Conservation (phyloP, 1,284 basidiomycete genomes). For the Inonotus hispidus region DNA sequence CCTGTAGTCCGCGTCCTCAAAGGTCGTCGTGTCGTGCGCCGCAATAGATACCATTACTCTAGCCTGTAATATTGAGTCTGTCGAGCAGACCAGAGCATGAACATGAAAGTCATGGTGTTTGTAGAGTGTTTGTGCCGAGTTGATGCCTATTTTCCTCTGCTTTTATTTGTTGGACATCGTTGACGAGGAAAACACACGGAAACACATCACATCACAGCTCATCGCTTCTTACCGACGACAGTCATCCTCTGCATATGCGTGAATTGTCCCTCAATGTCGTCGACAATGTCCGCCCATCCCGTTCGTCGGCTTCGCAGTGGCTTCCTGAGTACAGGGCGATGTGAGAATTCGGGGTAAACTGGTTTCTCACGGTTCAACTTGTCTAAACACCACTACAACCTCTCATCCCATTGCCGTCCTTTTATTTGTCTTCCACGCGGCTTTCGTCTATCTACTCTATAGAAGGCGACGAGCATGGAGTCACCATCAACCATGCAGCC, state of each 20-base stretch:
- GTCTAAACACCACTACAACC: not conserved
- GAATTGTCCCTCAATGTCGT: not conserved
- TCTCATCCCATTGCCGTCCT: not conserved
- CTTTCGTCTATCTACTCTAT: not conserved
- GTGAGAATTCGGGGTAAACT: conserved; percentile 4
- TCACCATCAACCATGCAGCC: not conserved
- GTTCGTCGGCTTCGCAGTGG: not conserved
- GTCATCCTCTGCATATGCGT: not conserved
- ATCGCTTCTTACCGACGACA: not conserved
- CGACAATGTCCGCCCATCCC: conserved; percentile 3
- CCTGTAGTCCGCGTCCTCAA: too few species aligned
- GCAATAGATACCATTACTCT: too few species aligned
- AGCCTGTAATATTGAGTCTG: not conserved
- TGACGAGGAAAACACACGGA: conserved; percentile 9
- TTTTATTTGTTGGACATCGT: conserved; percentile 17
- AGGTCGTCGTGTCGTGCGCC: too few species aligned
- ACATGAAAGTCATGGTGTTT: not conserved
- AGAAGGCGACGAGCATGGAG: not conserved
- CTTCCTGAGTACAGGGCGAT: not conserved
- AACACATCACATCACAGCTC: not conserved
- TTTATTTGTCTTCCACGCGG: not conserved
- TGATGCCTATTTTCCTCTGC: conserved; percentile 14
- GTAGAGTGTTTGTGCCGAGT: conserved; percentile 8
- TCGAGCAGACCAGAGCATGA: not conserved
- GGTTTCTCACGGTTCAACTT: conserved; percentile 10